Evolutionary conservation across 768 basidiomycete species (phyloP).

Genomic region (Boletus pseudopeckii): DNA sequence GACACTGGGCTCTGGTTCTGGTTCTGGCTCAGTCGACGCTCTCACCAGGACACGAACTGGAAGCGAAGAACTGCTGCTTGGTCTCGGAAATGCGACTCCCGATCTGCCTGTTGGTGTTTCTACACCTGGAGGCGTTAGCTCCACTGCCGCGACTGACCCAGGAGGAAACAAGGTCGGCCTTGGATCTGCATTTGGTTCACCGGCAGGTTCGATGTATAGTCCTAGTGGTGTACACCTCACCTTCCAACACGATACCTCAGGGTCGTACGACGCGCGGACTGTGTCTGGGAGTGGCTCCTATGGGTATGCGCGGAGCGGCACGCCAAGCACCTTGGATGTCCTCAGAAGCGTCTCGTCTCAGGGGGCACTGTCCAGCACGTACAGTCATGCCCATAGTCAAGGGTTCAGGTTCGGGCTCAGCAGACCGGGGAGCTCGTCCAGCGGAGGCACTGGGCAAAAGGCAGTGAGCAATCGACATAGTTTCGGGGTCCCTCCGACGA

Average conservation of each 20-base stretch:
- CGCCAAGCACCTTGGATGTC: slow-evolving; percentile 25
- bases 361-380: slow-evolving; percentile 24
- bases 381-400: slow-evolving; percentile 17
- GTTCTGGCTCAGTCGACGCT: slow-evolving; percentile 25
- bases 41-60: slow-evolving; percentile 28
- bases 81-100: slow-evolving; percentile 9
- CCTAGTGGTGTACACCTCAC: slow-evolving; percentile 10
- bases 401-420: slow-evolving; percentile 20
- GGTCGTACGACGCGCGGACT: slow-evolving; percentile 18
- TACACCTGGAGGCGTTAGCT: slow-evolving; percentile 7
- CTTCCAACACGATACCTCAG: slow-evolving; percentile 16
- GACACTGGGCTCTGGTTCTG: slow-evolving; percentile 27
- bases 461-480: slow-evolving; percentile 4
- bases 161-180: slow-evolving; percentile 15
- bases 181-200: slow-evolving; percentile 32
- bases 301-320: slow-evolving; percentile 23
- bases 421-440: slow-evolving; percentile 19
- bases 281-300: slow-evolving; percentile 24
- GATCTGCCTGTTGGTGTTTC: slow-evolving; percentile 6
- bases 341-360: slow-evolving; percentile 32
- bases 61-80: slow-evolving; percentile 29
- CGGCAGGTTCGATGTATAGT: slow-evolving; percentile 18
- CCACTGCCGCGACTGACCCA: neutral
- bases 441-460: slow-evolving; percentile 16
- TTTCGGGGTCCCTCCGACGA: slow-evolving; percentile 27